Evolutionary conservation across 2,329 filamentous ascomycete genomes (phyloP).

Genomic region (Trichoderma harzianum): DNA sequence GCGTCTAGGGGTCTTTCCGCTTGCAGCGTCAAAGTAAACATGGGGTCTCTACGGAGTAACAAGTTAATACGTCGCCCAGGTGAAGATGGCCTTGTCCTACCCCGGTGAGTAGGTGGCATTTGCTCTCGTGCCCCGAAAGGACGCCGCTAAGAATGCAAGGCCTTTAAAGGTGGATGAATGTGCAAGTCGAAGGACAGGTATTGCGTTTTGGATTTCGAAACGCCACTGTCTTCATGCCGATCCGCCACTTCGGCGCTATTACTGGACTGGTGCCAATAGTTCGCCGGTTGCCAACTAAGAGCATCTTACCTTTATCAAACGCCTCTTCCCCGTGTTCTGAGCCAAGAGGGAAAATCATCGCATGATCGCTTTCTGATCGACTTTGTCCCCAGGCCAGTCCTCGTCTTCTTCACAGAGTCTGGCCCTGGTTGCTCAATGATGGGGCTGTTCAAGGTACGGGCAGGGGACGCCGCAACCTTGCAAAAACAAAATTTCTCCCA

Average conservation of each 20-base stretch:
- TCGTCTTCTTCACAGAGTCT: neutral
- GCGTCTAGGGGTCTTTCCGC: slow-evolving; percentile 3
- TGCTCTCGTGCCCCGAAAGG: slow-evolving; percentile 1
- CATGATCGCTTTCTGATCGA: slow-evolving; percentile 9
- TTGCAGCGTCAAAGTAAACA: slow-evolving; percentile 1
- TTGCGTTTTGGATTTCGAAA: neutral
- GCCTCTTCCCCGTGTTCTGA: slow-evolving; percentile 6
- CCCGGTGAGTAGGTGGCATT: neutral
- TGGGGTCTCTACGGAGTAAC: neutral
- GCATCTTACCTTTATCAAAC: neutral
- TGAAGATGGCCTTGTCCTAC: neutral
- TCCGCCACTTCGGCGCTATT: slow-evolving; percentile 8
- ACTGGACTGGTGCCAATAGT: neutral
- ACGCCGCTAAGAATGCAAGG: neutral
- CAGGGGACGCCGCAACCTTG: slow-evolving; percentile 11
- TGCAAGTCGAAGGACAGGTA: neutral
- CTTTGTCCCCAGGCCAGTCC: neutral
- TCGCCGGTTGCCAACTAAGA: neutral
- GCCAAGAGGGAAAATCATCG: slow-evolving; percentile 12
- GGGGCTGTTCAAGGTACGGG: slow-evolving; percentile 8
- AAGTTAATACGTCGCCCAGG: neutral
- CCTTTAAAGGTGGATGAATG: neutral
- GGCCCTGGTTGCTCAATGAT: neutral
- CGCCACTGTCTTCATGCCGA: slow-evolving; percentile 9
- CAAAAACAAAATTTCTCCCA: slow-evolving; percentile 9